Percentiles rank a stretch among this genome's conserved stretches.
Conservation (phyloP, 305 asterid species). For the Fraxinus nigra region DNA sequence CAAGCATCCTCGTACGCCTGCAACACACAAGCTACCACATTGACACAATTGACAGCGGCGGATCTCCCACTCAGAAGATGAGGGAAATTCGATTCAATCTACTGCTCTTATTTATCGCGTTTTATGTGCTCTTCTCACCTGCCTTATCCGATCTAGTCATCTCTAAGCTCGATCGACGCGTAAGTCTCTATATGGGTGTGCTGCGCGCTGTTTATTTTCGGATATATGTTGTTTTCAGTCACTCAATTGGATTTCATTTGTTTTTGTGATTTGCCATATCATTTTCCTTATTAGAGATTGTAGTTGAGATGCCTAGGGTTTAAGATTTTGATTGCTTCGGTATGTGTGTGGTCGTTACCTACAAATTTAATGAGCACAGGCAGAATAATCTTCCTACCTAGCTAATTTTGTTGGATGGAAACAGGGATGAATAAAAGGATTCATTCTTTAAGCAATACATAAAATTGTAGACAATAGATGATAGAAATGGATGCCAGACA, state of each 20-base stretch:
- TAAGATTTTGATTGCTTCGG: slow-evolving; percentile 17
- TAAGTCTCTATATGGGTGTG: slow-evolving; percentile 16
- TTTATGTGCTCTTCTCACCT: slow-evolving; percentile 33
- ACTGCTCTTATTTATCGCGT: slow-evolving; percentile 29
- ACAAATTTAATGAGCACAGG: background rate
- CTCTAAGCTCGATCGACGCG: slow-evolving; percentile 86
- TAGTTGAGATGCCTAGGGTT: slow-evolving; percentile 28
- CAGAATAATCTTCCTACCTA: background rate
- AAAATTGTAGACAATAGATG: background rate
- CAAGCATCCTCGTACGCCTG: background rate
- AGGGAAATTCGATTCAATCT: slow-evolving; percentile 37
- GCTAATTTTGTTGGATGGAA: background rate
- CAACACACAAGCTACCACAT: background rate
- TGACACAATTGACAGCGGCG: background rate
- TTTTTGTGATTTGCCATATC: background rate
- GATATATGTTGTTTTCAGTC: background rate
- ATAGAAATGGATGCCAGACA: background rate
- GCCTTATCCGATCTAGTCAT: slow-evolving; percentile 72
- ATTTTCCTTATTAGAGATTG: background rate
- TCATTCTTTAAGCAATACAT: background rate
- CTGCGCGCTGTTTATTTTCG: background rate
- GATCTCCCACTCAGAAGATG: slow-evolving; percentile 32
- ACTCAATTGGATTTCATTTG: background rate
- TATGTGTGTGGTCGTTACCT: background rate
- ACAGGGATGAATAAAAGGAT: background rate